phyloP scores from a whole-genome alignment of 2,329 filamentous ascomycete species.

The Berkeleyomyces rouxiae region DNA sequence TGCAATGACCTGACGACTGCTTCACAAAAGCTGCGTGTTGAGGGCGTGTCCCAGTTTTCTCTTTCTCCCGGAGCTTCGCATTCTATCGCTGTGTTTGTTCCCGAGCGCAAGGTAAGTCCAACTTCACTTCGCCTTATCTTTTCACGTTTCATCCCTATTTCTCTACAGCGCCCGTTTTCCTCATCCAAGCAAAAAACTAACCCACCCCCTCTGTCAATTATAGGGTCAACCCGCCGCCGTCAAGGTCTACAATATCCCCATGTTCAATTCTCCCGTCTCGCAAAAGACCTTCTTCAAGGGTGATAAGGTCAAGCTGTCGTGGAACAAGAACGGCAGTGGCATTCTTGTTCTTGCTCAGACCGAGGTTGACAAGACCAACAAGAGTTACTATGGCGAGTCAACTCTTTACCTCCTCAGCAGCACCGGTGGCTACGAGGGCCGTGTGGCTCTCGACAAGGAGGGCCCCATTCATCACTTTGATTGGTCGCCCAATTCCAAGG shows the following conservation, averaged over 20 bases:
- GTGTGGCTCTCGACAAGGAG: constrained; percentile 86
- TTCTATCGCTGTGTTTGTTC: constrained; percentile 85
- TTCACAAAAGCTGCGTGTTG: constrained; percentile 89
- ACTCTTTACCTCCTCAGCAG: constrained; percentile 90
- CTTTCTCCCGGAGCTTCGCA: constrained; percentile 79
- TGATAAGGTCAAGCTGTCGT: constrained; percentile 96
- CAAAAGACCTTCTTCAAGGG: constrained; percentile 99
- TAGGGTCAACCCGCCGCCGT: constrained; percentile 86
- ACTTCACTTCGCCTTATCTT: not conserved
- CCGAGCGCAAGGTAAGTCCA: constrained; percentile 68
- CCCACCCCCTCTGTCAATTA: not conserved
- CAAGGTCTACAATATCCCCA: constrained; percentile 84
- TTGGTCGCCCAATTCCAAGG: constrained; percentile 96
- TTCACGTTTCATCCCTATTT: not conserved
- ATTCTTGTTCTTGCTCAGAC: constrained; percentile 92
- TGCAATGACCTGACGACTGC: constrained; percentile 70
- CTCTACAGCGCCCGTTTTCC: not conserved
- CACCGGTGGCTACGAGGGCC: constrained; percentile 80
- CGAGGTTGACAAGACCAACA: constrained; percentile 93
- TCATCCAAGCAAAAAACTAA: constrained; percentile 13
- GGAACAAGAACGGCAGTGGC: constrained; percentile 84
- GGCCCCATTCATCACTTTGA: constrained; percentile 93
- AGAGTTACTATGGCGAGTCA: constrained; percentile 98
- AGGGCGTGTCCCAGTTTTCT: constrained; percentile 80
- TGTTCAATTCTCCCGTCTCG: constrained; percentile 68